phyloP scores from a whole-genome alignment of 2,329 filamentous ascomycete genomes.

The Parafenestella ontariensis region DNA sequence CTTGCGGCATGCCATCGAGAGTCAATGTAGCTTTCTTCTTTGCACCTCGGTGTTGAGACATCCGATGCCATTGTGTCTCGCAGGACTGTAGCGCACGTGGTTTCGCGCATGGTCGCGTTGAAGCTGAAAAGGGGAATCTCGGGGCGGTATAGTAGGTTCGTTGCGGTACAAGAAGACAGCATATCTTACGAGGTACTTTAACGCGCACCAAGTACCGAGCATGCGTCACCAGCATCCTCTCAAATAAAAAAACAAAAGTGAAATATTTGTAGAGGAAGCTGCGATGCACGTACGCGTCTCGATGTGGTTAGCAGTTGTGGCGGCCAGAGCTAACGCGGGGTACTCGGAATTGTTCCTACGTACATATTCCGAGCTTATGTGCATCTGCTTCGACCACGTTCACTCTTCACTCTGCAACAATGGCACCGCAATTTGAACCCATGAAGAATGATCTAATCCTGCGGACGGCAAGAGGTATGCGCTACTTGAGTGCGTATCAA shows the following conservation, averaged over 20 bases:
- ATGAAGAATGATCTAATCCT: constrained; percentile 93
- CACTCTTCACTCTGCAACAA: constrained; percentile 49
- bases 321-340: constrained; percentile 29
- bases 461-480: constrained; percentile 82
- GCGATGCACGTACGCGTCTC: constrained; percentile 25
- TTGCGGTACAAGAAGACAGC: neutral
- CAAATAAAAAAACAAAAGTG: constrained; percentile 1
- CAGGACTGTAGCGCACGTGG: constrained; percentile 33
- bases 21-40: constrained; percentile 50
- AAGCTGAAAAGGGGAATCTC: constrained; percentile 10
- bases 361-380: constrained; percentile 18
- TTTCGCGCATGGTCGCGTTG: constrained; percentile 36
- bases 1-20: constrained; percentile 62
- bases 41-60: constrained; percentile 44
- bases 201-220: constrained; percentile 12
- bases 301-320: constrained; percentile 26
- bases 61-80: constrained; percentile 19
- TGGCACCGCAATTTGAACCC: constrained; percentile 77
- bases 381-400: constrained; percentile 9
- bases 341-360: constrained; percentile 21
- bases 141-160: constrained; percentile 1
- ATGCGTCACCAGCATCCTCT: constrained; percentile 29
- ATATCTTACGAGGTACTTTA: neutral
- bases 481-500: neutral
- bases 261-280: neutral